Percentiles rank a stretch among this genome's conserved stretches.
These are phyloP conservation scores for Senna tora DNA, from an alignment of 306 rosid species.

Conservation along the genomic window DNA sequence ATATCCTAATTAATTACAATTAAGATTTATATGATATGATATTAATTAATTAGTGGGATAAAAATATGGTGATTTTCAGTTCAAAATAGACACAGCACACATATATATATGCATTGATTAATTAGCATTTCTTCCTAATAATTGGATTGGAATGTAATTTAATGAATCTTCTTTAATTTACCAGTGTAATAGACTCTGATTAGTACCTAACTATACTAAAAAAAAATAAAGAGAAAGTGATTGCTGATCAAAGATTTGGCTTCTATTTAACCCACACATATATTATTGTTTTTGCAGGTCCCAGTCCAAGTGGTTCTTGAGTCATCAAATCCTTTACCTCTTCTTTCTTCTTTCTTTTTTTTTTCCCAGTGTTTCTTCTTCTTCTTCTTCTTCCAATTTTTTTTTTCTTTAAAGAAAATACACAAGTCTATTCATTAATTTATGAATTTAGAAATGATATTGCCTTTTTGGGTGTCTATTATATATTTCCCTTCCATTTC, in stretches of 20 bases:
- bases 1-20: conserved; percentile 33
- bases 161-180: conserved; percentile 35
- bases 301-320: conserved; percentile 64
- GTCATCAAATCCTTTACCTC: conserved; percentile 60
- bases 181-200: conserved; percentile 34
- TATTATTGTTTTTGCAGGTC: conserved; percentile 38
- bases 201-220: conserved; percentile 49
- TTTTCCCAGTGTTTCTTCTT: neutral
- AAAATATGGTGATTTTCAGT: conserved; percentile 7
- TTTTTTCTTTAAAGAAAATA: too few species aligned
- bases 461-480: conserved; percentile 28
- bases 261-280: conserved; percentile 39
- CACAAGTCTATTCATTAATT: neutral
- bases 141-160: conserved; percentile 11
- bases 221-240: conserved; percentile 32
- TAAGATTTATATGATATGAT: conserved; percentile 8
- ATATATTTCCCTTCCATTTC: conserved; percentile 31
- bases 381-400: too few species aligned
- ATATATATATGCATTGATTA: neutral
- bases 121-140: conserved; percentile 17
- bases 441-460: conserved; percentile 22
- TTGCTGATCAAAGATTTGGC: conserved; percentile 53
- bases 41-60: neutral
- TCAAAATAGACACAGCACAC: neutral
- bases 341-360: conserved; percentile 9